A percentile compares a stretch with the other conserved stretches of the same genome.
phyloP scores from a whole-genome alignment of 1,139 yeast species.

The Geotrichum restrictum region DNA sequence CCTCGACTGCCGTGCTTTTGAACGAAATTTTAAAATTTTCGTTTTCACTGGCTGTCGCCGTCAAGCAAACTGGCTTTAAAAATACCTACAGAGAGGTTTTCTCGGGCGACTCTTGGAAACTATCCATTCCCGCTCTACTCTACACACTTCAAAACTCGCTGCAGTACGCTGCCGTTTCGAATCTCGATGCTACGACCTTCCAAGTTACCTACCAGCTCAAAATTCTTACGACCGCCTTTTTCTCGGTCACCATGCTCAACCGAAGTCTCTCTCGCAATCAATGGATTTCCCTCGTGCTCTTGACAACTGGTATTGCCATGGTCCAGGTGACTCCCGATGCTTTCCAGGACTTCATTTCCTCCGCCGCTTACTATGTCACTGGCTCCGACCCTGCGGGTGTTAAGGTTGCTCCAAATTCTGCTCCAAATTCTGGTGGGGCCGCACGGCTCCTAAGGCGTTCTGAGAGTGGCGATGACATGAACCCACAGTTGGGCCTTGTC shows the following conservation, averaged over 20 bases:
- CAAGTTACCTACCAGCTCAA: constrained; percentile 45
- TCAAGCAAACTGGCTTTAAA: constrained; percentile 30
- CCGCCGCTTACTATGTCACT: constrained; percentile 22
- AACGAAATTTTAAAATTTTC: constrained; percentile 42
- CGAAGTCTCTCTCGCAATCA: constrained; percentile 36
- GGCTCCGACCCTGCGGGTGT: constrained; percentile 4
- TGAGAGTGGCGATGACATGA: constrained; percentile 28
- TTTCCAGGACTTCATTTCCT: constrained; percentile 25
- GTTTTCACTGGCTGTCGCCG: constrained; percentile 34
- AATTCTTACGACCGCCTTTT: constrained; percentile 44
- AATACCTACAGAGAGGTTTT: constrained; percentile 35
- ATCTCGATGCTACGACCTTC: constrained; percentile 44
- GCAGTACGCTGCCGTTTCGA: constrained; percentile 44
- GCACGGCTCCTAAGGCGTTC: constrained; percentile 9
- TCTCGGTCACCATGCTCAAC: constrained; percentile 42
- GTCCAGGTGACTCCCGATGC: constrained; percentile 42
- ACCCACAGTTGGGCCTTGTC: constrained; percentile 37
- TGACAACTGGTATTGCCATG: constrained; percentile 42
- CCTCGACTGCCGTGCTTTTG: constrained; percentile 44
- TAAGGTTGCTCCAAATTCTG: not conserved
- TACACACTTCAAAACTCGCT: constrained; percentile 43
- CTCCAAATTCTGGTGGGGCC: constrained; percentile 1
- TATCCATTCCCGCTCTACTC: constrained; percentile 43
- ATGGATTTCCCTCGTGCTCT: constrained; percentile 40
- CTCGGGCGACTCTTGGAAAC: constrained; percentile 41